Base-by-base conservation (phyloP, 2,329 filamentous ascomycete species). In the Harringtonia lauricola region DNA sequence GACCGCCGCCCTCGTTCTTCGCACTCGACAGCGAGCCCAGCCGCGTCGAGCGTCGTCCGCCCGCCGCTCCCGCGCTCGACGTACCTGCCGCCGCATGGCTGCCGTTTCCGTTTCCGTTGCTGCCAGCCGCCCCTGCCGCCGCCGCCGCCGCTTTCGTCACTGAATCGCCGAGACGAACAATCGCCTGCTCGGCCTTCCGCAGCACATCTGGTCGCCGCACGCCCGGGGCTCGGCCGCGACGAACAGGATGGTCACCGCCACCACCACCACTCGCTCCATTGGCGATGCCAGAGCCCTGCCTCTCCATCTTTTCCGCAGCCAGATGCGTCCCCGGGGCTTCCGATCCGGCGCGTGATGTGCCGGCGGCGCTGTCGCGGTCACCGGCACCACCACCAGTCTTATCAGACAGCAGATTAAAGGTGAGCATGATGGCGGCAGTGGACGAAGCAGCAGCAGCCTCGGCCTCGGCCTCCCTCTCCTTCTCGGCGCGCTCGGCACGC, bases 111-210 rank as follows among this genome's bases (percentile, higher is more conserved):
- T 24, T 21, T 13, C 29, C 17, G 18, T 43, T 35, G 33, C 36
- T 38, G 33, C 21, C 34, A n/a, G 12, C 14, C 24, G 17, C 28
- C 8, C 17, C 40, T 31, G 9, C 46, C 26, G 34, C 45, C 28
- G 17, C 34, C 39, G 37, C 34, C 45, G 34, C 45, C 7, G 40
- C 17, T 48, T 70, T 73, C 8, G 67, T 63, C 4, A 64, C 59
- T 0, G 68, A 66, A 40, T 78, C 74, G 28, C 69, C 57, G 0
- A 67, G 65, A 4, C 70, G 67, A 15, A 67, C 50, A 4, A 79
- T 69, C 5, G 72, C 72, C 48, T 76, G 71, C 48, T 82, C 78
- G 0, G 78, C 77, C 53, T 75, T 76, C 29, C 76, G 72, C 3
- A 81, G 62, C 26, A 82, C 64, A 45, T 82, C 77, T 0, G 72